These are phyloP conservation scores for Candida pseudoglaebosa DNA, from an alignment of 805 yeast species.

Conservation along the genomic window DNA sequence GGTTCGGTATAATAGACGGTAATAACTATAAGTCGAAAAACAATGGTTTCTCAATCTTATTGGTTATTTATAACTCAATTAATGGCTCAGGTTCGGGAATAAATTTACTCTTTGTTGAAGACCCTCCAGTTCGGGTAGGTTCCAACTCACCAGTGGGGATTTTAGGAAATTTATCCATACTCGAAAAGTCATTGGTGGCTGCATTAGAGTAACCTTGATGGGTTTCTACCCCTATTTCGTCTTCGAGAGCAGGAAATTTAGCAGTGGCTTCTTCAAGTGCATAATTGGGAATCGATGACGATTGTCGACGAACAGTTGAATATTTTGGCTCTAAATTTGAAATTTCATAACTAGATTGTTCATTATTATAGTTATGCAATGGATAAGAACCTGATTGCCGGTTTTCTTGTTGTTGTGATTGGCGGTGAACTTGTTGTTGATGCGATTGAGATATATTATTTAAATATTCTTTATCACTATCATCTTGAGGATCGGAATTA, in stretches of 20 bases:
- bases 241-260: slow-evolving; percentile 10
- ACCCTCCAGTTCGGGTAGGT: not conserved
- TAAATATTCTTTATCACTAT: slow-evolving; percentile 3
- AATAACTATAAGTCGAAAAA: too few species aligned
- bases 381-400: not conserved
- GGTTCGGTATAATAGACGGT: not conserved
- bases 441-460: slow-evolving; percentile 1
- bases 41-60: too few species aligned
- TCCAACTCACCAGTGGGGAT: slow-evolving; percentile 3
- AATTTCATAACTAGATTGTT: slow-evolving; percentile 1
- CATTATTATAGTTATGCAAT: not conserved
- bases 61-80: slow-evolving; percentile 29
- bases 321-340: not conserved
- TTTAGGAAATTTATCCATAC: slow-evolving; percentile 3
- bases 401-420: not conserved
- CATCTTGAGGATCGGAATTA: slow-evolving; percentile 3
- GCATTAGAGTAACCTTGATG: not conserved
- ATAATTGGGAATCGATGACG: slow-evolving; percentile 9
- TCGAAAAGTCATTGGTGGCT: slow-evolving; percentile 2
- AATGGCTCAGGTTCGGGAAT: slow-evolving; percentile 37
- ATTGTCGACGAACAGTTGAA: slow-evolving; percentile 7
- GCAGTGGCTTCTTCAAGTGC: slow-evolving; percentile 12
- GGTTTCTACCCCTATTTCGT: slow-evolving; percentile 1
- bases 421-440: not conserved
- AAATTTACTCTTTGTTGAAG: slow-evolving; percentile 4